Percentiles rank a stretch among this genome's conserved stretches.
Conservation (phyloP, 2,329 filamentous ascomycete genomes). For the Biscogniauxia mediterranea region DNA sequence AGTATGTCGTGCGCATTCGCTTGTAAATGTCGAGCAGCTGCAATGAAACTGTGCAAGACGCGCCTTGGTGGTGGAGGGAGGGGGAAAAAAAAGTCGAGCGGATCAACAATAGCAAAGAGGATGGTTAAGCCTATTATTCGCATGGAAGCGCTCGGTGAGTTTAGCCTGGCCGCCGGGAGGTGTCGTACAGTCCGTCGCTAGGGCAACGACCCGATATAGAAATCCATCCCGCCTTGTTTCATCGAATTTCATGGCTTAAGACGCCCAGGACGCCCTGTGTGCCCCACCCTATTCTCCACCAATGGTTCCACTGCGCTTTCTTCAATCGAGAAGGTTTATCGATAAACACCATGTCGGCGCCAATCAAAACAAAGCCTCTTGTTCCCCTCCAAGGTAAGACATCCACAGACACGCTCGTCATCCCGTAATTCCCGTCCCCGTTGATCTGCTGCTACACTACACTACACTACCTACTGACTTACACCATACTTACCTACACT, state of each 20-base stretch:
- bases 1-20: slow-evolving; percentile 1
- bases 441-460: not conserved
- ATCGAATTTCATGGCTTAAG: slow-evolving; percentile 13
- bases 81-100: slow-evolving; percentile 12
- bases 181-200: slow-evolving; percentile 19
- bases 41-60: slow-evolving; percentile 23
- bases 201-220: slow-evolving; percentile 21
- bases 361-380: slow-evolving; percentile 21
- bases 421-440: not conserved
- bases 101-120: slow-evolving; percentile 27
- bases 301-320: slow-evolving; percentile 4
- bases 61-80: slow-evolving; percentile 21
- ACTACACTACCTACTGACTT: not conserved
- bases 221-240: slow-evolving; percentile 7
- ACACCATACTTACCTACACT: not conserved
- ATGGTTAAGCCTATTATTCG: slow-evolving; percentile 16
- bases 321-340: slow-evolving; percentile 11
- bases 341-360: slow-evolving; percentile 12
- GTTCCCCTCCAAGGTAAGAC: not conserved
- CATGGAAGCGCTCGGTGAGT: slow-evolving; percentile 2
- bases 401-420: not conserved
- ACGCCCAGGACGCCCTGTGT: not conserved
- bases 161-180: not conserved
- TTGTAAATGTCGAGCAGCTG: slow-evolving; percentile 14
- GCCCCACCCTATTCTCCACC: not conserved